phyloP scores from a whole-genome alignment of 768 basidiomycete species.

The Suillus brevipes region DNA sequence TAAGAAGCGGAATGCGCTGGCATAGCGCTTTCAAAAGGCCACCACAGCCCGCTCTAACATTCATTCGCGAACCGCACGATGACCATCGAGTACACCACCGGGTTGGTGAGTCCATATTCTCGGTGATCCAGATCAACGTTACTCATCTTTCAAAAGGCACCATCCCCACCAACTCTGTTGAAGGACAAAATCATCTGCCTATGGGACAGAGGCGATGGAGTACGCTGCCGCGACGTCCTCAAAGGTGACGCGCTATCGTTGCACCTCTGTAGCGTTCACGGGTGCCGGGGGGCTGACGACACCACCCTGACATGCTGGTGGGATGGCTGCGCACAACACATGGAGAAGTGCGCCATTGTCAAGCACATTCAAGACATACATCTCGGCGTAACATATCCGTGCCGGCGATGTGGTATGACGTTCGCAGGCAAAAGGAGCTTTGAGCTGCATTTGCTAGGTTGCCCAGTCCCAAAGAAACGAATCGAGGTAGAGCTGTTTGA shows the following conservation, averaged over 20 bases:
- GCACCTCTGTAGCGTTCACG: slow-evolving; percentile 2
- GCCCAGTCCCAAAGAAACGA: not conserved
- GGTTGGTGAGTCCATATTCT: not conserved
- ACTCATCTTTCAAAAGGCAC: not conserved
- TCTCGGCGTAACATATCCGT: slow-evolving; percentile 3
- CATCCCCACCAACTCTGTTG: not conserved
- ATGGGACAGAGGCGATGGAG: slow-evolving; percentile 3
- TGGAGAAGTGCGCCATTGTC: not conserved
- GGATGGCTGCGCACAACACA: not conserved
- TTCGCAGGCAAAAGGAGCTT: not conserved
- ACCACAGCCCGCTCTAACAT: not conserved
- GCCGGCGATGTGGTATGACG: not conserved
- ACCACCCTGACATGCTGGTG: not conserved
- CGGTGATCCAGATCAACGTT: too few species aligned
- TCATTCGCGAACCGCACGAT: not conserved
- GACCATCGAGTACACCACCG: not conserved
- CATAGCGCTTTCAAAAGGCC: not conserved
- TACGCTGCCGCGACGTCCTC: not conserved
- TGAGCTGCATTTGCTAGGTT: slow-evolving; percentile 2
- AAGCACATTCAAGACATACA: not conserved
- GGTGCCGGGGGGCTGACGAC: not conserved
- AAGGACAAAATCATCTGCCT: slow-evolving; percentile 2
- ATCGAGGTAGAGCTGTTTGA: not conserved
- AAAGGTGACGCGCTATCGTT: not conserved
- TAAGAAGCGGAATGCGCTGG: not conserved